phyloP scores from a whole-genome alignment of 1,139 yeast species.

The Blastobotrys serpentis region DNA sequence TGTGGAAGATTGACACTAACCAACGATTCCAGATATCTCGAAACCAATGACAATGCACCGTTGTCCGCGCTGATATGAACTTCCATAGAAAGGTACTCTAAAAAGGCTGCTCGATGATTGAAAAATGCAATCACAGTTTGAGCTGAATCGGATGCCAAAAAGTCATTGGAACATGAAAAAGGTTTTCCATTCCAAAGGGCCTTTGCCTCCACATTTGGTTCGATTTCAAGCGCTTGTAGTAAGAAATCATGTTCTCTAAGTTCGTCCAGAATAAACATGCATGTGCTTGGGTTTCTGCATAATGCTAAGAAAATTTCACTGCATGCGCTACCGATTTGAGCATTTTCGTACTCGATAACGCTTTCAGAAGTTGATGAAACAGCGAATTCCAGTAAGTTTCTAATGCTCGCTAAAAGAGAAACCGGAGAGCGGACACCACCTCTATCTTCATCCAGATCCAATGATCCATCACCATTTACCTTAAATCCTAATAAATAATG shows the following conservation, averaged over 20 bases:
- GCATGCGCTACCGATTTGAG: conserved; percentile 55
- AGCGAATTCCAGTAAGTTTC: conserved; percentile 50
- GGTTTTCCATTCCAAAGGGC: conserved; percentile 53
- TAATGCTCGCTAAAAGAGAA: conserved; percentile 57
- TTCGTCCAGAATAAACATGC: conserved; percentile 50
- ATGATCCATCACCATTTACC: conserved; percentile 42
- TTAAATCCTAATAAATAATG: conserved; percentile 79
- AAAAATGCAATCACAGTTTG: conserved; percentile 63
- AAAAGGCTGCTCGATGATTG: conserved; percentile 56
- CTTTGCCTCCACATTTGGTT: conserved; percentile 51
- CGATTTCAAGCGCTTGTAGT: conserved; percentile 51
- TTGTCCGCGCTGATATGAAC: conserved; percentile 56
- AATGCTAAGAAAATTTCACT: conserved; percentile 62
- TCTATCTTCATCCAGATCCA: conserved; percentile 45
- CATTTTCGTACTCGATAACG: conserved; percentile 53
- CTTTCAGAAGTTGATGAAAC: conserved; percentile 44
- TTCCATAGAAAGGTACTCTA: conserved; percentile 72
- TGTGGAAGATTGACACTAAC: conserved; percentile 39
- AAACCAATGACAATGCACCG: conserved; percentile 56
- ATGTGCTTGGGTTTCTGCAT: conserved; percentile 54
- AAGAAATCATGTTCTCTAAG: conserved; percentile 55
- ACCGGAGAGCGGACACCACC: conserved; percentile 52
- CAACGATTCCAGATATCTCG: conserved; percentile 53
- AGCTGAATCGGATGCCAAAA: conserved; percentile 37
- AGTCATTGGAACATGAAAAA: conserved; percentile 42